Conservation (phyloP, 1,284 basidiomycete genomes). For the Apiotrichum sp. region DNA sequence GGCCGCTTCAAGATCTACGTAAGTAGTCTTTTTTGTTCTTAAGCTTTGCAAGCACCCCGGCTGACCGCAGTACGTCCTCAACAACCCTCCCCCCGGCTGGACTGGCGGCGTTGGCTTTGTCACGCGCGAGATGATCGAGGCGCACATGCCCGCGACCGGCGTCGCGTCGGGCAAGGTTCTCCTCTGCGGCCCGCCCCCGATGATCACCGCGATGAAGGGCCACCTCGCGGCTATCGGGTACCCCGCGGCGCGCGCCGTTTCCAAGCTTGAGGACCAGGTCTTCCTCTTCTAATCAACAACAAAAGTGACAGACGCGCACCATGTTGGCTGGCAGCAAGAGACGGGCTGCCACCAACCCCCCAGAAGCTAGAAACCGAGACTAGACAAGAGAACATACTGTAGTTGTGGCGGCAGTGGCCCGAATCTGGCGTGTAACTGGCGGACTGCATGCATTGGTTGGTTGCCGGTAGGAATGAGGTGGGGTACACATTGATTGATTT, state of each 20-base stretch:
- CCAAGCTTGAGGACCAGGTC: constrained; percentile 87
- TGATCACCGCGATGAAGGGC: constrained; percentile 97
- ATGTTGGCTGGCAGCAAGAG: too few species aligned
- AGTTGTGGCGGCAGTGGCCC: too few species aligned
- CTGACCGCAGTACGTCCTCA: constrained; percentile 58
- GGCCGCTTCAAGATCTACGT: constrained; percentile 68
- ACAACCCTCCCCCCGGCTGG: constrained; percentile 86
- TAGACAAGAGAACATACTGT: neutral
- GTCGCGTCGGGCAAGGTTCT: constrained; percentile 59
- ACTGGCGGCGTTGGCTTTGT: constrained; percentile 86
- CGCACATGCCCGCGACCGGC: constrained; percentile 52
- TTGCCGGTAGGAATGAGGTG: too few species aligned
- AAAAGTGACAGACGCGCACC: too few species aligned
- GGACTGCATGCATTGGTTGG: too few species aligned
- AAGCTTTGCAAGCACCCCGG: too few species aligned
- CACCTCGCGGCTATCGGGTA: constrained; percentile 82
- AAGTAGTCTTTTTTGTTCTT: constrained; percentile 8
- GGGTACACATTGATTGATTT: too few species aligned
- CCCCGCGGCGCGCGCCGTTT: constrained; percentile 79
- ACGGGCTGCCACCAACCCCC: too few species aligned
- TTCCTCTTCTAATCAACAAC: constrained; percentile 41
- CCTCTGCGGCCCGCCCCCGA: constrained; percentile 90
- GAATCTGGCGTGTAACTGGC: too few species aligned
- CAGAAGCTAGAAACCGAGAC: neutral
- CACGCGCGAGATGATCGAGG: constrained; percentile 84